Base-by-base conservation (phyloP, 306 rosid species). In the Trifolium repens region DNA sequence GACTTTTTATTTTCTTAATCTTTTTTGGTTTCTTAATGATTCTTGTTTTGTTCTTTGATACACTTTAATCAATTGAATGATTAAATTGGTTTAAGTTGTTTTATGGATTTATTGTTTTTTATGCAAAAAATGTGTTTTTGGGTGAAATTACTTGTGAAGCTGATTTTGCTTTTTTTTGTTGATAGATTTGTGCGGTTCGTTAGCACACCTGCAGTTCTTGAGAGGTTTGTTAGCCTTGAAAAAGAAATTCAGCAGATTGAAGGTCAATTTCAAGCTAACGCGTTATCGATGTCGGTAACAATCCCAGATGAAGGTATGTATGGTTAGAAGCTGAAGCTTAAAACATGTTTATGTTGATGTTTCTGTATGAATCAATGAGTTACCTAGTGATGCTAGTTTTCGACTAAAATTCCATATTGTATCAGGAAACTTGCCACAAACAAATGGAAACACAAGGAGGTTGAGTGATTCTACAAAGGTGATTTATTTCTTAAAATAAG, bases 171-270 rank as follows among this genome's bases (percentile, higher is more conserved):
- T 0, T 24, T 22, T 61, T 14, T 40, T 40, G 7, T 67, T 7
- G 9, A 43, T 79, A 89, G 94, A 78, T 87, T 89, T 84, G 94
- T 89, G 68, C 81, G 91, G n/a, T 89, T 87, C 44, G 91, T 89
- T 65, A 84, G 94, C 88, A 87, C 94, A 37, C 94, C 91, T 15
- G 89, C 88, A 3, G 69, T 87, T 84, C 57, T 89, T 74, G 94
- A 89, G 89, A 87, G 94, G 75, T 89, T 89, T 81, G 86, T 84
- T 55, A 84, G 68, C 78, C 61, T 87, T 79, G 91, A 89, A 63
- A 87, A 67, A 59, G 94, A 89, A 80, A 85, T 87, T 71, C 80
- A 74, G 79, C 94, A 89, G 83, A 87, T 84, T 71, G 83, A 85
- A 75, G 82, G 78, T 80, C 86, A 90, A 69, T 84, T 74, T 71